phyloP scores from a whole-genome alignment of 2,329 filamentous ascomycete species.

The Epichloe sibirici region DNA sequence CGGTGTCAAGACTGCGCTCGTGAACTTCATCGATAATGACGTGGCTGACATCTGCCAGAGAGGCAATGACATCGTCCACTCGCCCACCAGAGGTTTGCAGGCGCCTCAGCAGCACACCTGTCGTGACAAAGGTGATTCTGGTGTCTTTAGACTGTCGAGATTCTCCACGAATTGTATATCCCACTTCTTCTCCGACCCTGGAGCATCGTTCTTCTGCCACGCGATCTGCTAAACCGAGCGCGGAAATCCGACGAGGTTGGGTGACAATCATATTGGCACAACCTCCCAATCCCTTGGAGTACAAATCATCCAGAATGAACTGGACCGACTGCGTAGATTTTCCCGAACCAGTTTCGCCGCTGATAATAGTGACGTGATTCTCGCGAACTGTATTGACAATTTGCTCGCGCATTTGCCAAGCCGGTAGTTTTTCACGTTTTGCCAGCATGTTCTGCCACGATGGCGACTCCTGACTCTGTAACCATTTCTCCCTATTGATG shows the following conservation, averaged over 20 bases:
- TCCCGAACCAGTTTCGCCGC: conserved; percentile 90
- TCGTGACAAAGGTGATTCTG: conserved; percentile 91
- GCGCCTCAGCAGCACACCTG: conserved; percentile 78
- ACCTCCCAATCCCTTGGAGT: conserved; percentile 61
- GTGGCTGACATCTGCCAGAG: conserved; percentile 82
- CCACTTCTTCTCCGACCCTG: conserved; percentile 73
- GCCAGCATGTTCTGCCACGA: conserved; percentile 64
- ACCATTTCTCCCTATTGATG: conserved; percentile 56
- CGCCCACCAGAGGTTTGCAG: conserved; percentile 81
- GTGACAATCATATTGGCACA: conserved; percentile 88
- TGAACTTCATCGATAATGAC: conserved; percentile 95
- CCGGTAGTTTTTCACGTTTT: conserved; percentile 64
- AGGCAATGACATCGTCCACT: conserved; percentile 66
- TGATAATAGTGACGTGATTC: conserved; percentile 89
- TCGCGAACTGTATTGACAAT: conserved; percentile 64
- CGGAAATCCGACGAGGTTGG: conserved; percentile 87
- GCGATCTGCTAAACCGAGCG: conserved; percentile 83
- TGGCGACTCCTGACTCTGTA: conserved; percentile 49
- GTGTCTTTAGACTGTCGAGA: conserved; percentile 63
- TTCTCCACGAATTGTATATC: conserved; percentile 85
- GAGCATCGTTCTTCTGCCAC: conserved; percentile 86
- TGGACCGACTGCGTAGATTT: conserved; percentile 97
- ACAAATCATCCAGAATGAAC: conserved; percentile 87
- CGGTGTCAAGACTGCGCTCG: conserved; percentile 86
- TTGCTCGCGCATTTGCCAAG: conserved; percentile 69